These are phyloP conservation scores for Vitis amurensis DNA, from an alignment of 164 flowering plant species.

Conservation along the genomic window DNA sequence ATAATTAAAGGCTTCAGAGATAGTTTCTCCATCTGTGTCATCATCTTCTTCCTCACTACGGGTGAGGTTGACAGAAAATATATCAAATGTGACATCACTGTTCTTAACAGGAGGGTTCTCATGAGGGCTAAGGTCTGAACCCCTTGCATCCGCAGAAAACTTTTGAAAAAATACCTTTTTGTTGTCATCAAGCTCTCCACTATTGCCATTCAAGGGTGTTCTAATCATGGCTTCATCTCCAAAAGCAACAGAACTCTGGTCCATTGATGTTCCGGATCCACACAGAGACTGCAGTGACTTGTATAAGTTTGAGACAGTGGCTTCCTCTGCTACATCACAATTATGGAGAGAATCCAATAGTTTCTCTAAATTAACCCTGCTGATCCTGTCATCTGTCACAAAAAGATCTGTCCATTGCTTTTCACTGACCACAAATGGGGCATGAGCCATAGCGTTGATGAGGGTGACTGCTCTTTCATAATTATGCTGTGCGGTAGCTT, in stretches of 20 bases:
- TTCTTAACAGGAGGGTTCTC: constrained; percentile 1
- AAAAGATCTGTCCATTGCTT: constrained; percentile 73
- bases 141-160: constrained; percentile 4
- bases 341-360: constrained; percentile 35
- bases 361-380: constrained; percentile 31
- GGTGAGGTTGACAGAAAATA: background rate
- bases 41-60: constrained; percentile 2
- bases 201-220: background rate
- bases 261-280: constrained; percentile 17
- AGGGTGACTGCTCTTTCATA: constrained; percentile 56
- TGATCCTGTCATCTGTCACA: constrained; percentile 38
- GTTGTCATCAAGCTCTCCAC: constrained; percentile 1
- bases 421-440: constrained; percentile 66
- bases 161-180: background rate
- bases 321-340: constrained; percentile 39
- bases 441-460: constrained; percentile 60
- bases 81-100: constrained; percentile 3
- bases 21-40: constrained; percentile 1
- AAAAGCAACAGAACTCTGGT: constrained; percentile 6
- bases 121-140: background rate
- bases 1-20: background rate
- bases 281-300: constrained; percentile 52
- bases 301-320: constrained; percentile 47
- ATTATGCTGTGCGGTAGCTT: constrained; percentile 41
- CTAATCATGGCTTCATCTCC: background rate